Percentiles rank a stretch among this genome's conserved stretches.
Evolutionary conservation across 2,329 filamentous ascomycete species (phyloP).

Genomic region (Esteya vermicola): DNA sequence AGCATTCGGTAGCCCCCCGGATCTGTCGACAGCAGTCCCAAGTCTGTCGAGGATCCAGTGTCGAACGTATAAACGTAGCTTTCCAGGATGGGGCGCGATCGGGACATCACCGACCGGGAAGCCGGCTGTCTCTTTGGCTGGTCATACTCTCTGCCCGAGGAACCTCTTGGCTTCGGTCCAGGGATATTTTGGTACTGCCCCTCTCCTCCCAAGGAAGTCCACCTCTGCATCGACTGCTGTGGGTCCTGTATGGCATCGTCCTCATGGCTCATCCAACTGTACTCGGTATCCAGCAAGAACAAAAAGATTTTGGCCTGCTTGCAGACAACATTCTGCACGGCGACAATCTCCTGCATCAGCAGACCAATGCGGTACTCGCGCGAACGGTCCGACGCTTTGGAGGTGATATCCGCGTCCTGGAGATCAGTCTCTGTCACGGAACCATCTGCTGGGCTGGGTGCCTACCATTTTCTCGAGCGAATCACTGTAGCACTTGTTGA

Average conservation of each 20-base stretch:
- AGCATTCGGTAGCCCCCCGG: not conserved
- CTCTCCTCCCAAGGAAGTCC: too few species aligned
- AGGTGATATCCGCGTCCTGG: constrained; percentile 22
- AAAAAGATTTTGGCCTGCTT: not conserved
- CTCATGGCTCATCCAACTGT: too few species aligned
- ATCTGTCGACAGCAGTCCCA: not conserved
- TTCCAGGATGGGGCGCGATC: too few species aligned
- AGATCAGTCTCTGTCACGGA: not conserved
- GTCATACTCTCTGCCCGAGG: not conserved
- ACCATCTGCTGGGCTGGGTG: too few species aligned
- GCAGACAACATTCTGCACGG: not conserved
- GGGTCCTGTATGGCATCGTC: too few species aligned
- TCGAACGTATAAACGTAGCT: too few species aligned
- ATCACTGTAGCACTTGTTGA: constrained; percentile 26
- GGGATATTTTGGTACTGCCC: too few species aligned
- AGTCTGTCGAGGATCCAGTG: not conserved
- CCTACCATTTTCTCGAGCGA: constrained; percentile 26
- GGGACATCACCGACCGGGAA: too few species aligned
- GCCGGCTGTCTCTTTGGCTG: not conserved
- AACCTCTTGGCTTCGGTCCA: too few species aligned
- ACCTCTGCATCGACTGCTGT: too few species aligned
- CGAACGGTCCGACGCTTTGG: constrained; percentile 23
- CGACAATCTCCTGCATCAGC: constrained; percentile 24
- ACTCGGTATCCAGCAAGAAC: not conserved
- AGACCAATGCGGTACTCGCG: constrained; percentile 26